Conservation (phyloP, 192 early-diverging fungal genomes). For the Backusella luteola region DNA sequence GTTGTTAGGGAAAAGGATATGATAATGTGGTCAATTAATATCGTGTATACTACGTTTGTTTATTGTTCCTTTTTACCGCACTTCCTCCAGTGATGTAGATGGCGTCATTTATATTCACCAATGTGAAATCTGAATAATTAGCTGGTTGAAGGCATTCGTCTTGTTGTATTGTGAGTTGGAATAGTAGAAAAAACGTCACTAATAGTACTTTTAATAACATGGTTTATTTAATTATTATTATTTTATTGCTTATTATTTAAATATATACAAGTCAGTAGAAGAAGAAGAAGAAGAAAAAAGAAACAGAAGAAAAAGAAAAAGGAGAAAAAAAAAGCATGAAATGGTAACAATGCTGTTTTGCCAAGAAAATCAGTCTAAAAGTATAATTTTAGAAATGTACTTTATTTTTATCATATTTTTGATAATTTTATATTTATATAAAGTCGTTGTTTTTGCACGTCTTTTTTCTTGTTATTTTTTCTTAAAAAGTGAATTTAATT, state of each 20-base stretch:
- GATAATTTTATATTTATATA: not conserved
- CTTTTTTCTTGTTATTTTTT: not conserved
- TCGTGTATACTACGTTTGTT: not conserved
- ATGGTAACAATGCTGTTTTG: not conserved
- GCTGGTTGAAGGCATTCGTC: not conserved
- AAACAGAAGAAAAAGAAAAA: not conserved
- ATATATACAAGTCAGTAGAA: not conserved
- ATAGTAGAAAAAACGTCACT: not conserved
- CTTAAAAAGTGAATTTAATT: not conserved
- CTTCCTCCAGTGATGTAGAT: slow-evolving; percentile 14
- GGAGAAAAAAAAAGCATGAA: not conserved
- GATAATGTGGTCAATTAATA: not conserved
- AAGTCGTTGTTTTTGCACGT: not conserved
- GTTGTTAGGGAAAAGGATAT: not conserved
- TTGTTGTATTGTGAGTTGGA: not conserved
- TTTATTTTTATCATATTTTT: not conserved
- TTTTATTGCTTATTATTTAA: not conserved
- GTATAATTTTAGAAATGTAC: not conserved
- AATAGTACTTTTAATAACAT: not conserved
- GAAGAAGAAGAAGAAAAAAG: not conserved
- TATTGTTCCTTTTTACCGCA: not conserved
- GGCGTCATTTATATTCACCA: not conserved
- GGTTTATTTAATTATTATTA: not conserved
- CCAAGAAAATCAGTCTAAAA: not conserved
- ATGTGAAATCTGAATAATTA: slow-evolving; percentile 15